phyloP scores from a whole-genome alignment of 768 basidiomycete species.

The Phlebiopsis gigantea region DNA sequence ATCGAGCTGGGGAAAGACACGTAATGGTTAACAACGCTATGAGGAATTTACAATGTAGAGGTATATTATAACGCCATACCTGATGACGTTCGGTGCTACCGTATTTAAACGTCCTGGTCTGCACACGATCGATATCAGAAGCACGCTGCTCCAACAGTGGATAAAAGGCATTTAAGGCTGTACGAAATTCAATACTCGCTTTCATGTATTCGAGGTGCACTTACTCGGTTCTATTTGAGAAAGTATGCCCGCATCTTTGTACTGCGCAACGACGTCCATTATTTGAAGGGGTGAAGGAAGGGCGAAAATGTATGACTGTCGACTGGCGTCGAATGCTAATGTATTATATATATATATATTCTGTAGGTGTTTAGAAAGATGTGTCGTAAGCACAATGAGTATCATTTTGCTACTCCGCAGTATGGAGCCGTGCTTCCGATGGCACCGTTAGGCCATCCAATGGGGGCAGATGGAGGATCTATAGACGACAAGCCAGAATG shows the following conservation, averaged over 20 bases:
- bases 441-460: too few species aligned
- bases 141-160: constrained; percentile 46
- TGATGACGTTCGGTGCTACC: constrained; percentile 47
- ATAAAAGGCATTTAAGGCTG: constrained; percentile 44
- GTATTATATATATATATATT: too few species aligned
- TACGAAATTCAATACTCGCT: neutral
- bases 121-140: constrained; percentile 40
- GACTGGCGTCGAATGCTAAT: too few species aligned
- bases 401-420: too few species aligned
- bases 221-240: neutral
- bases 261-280: neutral
- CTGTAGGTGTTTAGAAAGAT: too few species aligned
- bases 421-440: too few species aligned
- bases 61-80: constrained; percentile 32
- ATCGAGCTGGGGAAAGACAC: constrained; percentile 58
- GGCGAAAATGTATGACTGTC: too few species aligned
- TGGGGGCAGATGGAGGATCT: too few species aligned
- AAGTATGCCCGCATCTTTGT: neutral
- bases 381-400: too few species aligned
- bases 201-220: neutral
- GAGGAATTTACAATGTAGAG: neutral
- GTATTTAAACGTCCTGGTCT: constrained; percentile 52
- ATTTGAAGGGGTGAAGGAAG: too few species aligned
- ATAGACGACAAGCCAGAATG: too few species aligned
- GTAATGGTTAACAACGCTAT: neutral